Percentiles rank a stretch among this genome's conserved stretches.
Conservation (phyloP, 371 early-diverging fungal species). For the Zychaea mexicana region DNA sequence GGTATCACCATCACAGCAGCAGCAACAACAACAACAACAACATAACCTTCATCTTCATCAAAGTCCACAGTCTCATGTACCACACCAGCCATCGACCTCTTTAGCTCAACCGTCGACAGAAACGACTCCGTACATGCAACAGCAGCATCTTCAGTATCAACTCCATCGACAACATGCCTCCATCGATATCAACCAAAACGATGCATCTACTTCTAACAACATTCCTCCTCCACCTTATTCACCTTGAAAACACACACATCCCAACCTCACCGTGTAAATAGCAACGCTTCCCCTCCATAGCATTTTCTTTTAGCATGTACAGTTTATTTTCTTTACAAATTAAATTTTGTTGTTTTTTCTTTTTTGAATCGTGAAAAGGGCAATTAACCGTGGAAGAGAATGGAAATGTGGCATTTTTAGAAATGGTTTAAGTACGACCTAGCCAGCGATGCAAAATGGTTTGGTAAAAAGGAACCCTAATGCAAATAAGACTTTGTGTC, state of each 20-base stretch:
- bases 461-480: too few relatives aligned
- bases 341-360: too few relatives aligned
- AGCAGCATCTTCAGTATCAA: constrained; percentile 24
- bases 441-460: too few relatives aligned
- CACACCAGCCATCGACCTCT: not conserved
- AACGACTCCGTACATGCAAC: constrained; percentile 26
- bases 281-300: not conserved
- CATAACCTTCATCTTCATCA: not conserved
- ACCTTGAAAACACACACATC: constrained; percentile 12
- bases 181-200: constrained; percentile 1
- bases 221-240: constrained; percentile 28
- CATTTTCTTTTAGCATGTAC: not conserved
- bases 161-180: constrained; percentile 24
- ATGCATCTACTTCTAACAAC: not conserved
- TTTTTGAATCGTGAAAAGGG: too few relatives aligned
- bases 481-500: too few relatives aligned
- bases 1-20: not conserved
- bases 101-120: not conserved
- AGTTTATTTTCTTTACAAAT: not conserved
- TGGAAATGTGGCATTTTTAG: too few relatives aligned
- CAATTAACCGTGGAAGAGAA: too few relatives aligned
- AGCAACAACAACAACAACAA: too few relatives aligned
- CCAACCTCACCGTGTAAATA: not conserved
- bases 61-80: not conserved
- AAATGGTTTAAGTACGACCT: too few relatives aligned